Base-by-base conservation (phyloP, 31 red algal species). In the Asparagopsis taxiformis region DNA sequence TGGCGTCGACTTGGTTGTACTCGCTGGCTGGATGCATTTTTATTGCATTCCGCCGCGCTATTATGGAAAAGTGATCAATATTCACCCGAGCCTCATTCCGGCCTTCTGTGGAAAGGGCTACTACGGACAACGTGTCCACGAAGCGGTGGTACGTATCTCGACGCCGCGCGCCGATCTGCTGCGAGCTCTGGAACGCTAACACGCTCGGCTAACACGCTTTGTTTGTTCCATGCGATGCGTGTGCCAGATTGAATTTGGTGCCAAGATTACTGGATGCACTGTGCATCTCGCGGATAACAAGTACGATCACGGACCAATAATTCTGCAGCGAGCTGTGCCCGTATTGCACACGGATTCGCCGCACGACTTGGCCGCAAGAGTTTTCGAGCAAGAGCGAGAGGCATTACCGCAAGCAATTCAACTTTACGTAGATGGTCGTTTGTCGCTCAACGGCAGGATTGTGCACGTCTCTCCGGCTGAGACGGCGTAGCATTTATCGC, bases 11-110 rank as follows among this genome's bases (percentile, higher is more conserved):
- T 65, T 99, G 19, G 90, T 96, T 20, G 89, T 99, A 2, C 68
- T 99, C 46, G 97, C 97, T 31, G 97, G 97, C 35, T 99, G 92
- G 87, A 84, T 99, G 80, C 97, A 99, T 55, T 99, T 99, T 62
- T 99, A 91, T 53, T 64, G 31, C 30, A 99, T 99, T 31, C 97
- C 97, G 15, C 34, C 55, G 11, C 70, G 90, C 11, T 99, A 87
- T 62, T 34, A 51, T 22, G 82, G 84, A 1, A 82, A 85, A 24
- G 97, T 99, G 35, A 74, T 99, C 29, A 99, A 99, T 53, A 96
- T 99, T 52, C 97, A 99, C 80, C 97, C 97, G 56, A 89, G 89
- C 54, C 55, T 99, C 9, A 90, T 99, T 57, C 97, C 97, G 8
- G 62, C 97, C 15, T 99, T 99, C 63, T 95, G 97, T 55, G 97